These are phyloP conservation scores for Kitagawia praeruptora DNA, from an alignment of 129 eudicot genomes.

Conservation along the genomic window DNA sequence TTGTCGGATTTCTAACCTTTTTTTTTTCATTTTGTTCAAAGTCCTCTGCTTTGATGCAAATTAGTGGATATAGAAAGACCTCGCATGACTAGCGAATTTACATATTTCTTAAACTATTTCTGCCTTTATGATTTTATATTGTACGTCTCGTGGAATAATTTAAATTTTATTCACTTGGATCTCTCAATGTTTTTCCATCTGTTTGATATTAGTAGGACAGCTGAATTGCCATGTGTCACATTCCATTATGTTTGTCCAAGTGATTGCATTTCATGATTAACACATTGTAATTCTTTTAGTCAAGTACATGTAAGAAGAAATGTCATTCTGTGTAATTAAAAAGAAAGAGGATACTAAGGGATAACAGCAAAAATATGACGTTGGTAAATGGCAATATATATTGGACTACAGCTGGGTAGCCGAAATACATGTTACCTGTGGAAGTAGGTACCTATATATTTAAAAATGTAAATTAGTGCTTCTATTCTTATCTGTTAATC, in stretches of 20 bases:
- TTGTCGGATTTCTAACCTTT: not conserved
- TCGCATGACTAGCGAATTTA: not conserved
- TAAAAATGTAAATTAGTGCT: not conserved
- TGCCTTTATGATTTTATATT: not conserved
- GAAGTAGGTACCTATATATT: not conserved
- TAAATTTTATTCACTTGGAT: not conserved
- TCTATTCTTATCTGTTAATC: not conserved
- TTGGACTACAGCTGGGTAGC: not conserved
- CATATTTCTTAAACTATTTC: not conserved
- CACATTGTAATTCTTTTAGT: not conserved
- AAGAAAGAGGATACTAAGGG: not conserved
- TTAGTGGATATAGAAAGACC: not conserved
- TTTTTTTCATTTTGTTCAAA: not conserved
- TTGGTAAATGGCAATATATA: not conserved
- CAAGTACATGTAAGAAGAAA: not conserved
- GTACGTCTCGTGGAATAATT: not conserved
- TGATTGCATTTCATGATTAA: not conserved
- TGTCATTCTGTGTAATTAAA: not conserved
- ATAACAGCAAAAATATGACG: not conserved
- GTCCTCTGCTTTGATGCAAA: not conserved
- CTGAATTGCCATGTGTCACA: not conserved
- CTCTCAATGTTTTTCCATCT: not conserved
- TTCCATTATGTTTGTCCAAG: not conserved
- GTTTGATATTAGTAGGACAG: not conserved
- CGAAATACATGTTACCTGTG: not conserved